Evolutionary conservation across 306 rosid genomes (phyloP), one percentile per base, ranked within the genome.

Genomic region (Ceratonia siliqua): DNA sequence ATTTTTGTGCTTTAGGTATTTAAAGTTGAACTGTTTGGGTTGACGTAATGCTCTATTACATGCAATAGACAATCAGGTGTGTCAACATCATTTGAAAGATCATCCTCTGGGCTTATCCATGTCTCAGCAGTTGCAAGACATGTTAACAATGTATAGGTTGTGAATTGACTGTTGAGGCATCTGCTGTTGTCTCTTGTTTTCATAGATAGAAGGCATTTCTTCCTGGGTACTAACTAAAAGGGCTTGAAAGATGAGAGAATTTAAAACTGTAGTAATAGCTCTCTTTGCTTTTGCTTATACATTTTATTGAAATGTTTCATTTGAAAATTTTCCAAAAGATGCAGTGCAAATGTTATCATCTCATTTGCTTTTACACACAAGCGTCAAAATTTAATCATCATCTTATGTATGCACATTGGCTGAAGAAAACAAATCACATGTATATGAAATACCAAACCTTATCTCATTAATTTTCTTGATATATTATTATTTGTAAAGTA

Each of bases 401-500:
- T 61, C 36, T 50, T 35, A 46, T 27, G 43, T 59, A 17, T 62
- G 50, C 18, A 17, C 73, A 24, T 17, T 58, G 28, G 30, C 68
- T 66, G 32, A 57, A 49, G 30, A 75, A 17, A 24, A 75, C 22
- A 1, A 77, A 24, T 58, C 35, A 18, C 25, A 39, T 57, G 42
- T 28, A 48, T 25, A 50, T 74, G 27, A 42, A 64, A 67, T 68
- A 61, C n/a, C 35, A 30, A 54, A 54, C 74, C 35, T 42, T 49
- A 8, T 24, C 28, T 57, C 62, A 10, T 41, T 81, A 12, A 52
- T 64, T 46, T 66, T 67, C 33, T 61, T 64, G 24, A n/a, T 43
- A n/a, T 59, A 53, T 71, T 72, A 55, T 41, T 72, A 30, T 22
- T 38, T 1, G 11, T 73, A 35, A 61, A 65, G 72, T 79, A 69